phyloP scores from a whole-genome alignment of 1,284 basidiomycete species.

The Pyrrhoderma lamaoense region DNA sequence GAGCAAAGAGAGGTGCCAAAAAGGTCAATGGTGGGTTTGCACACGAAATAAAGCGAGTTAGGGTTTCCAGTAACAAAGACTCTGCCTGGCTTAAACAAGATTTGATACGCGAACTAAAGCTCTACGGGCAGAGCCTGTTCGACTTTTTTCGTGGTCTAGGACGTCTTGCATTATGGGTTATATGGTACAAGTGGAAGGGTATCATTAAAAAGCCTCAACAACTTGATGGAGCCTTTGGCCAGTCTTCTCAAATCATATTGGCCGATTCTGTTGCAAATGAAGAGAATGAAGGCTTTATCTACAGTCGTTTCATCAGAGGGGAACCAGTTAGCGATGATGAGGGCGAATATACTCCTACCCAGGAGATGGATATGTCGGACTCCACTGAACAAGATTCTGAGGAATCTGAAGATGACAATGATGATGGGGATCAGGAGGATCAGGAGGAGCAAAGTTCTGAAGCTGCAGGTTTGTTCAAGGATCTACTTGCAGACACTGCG shows the following conservation, averaged over 20 bases:
- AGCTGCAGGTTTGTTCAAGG: conserved; percentile 36
- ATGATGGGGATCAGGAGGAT: conserved; percentile 21
- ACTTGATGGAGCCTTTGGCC: background rate
- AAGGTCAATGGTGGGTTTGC: conserved; percentile 31
- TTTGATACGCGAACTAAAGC: conserved; percentile 40
- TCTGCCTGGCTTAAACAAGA: conserved; percentile 36
- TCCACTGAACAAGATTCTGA: conserved; percentile 21
- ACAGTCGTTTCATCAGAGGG: conserved; percentile 54
- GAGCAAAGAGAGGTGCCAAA: conserved; percentile 28
- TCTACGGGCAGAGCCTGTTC: conserved; percentile 14
- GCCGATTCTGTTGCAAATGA: conserved; percentile 16
- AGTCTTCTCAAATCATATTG: background rate
- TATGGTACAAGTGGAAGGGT: conserved; percentile 18
- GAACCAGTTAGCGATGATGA: conserved; percentile 59
- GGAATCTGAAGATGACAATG: conserved; percentile 21
- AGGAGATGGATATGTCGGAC: conserved; percentile 14
- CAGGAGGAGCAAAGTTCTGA: conserved; percentile 27
- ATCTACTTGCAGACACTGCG: conserved; percentile 31
- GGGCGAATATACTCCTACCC: conserved; percentile 37
- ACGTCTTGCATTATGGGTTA: conserved; percentile 11
- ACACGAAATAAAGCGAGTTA: conserved; percentile 44
- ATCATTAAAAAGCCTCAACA: conserved; percentile 8
- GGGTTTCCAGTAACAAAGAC: conserved; percentile 29
- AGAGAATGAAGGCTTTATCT: conserved; percentile 32
- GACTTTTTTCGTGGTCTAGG: conserved; percentile 10